Evolutionary conservation across 306 rosid species (phyloP).

Genomic region (Corylus avellana): DNA sequence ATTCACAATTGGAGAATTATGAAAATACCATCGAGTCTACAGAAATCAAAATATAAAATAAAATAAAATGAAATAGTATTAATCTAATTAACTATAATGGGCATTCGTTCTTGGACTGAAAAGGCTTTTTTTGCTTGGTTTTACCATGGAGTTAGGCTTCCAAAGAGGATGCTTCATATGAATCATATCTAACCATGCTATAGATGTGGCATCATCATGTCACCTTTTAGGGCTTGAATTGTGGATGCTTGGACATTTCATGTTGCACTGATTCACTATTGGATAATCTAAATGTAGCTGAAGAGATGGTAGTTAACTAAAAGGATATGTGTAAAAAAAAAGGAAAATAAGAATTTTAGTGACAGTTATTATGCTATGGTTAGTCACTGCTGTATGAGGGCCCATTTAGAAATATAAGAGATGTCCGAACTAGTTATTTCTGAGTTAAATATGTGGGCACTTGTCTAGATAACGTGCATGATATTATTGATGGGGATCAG

Average conservation of each 20-base stretch:
- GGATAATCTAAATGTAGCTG: neutral
- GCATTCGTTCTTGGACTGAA: neutral
- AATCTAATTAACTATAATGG: neutral
- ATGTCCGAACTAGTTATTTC: neutral
- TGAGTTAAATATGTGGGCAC: neutral
- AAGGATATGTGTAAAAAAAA: neutral
- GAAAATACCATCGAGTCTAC: neutral
- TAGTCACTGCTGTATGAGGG: constrained; percentile 1
- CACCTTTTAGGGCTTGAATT: neutral
- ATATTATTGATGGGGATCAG: neutral
- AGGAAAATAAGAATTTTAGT: neutral
- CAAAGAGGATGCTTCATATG: neutral
- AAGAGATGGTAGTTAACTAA: neutral
- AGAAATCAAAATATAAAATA: neutral
- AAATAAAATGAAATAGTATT: neutral
- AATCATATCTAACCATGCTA: neutral
- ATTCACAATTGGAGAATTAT: neutral
- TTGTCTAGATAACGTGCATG: neutral
- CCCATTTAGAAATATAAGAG: neutral
- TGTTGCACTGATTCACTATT: neutral
- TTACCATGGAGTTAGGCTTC: neutral
- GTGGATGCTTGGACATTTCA: neutral
- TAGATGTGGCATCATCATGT: neutral
- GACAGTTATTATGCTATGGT: neutral
- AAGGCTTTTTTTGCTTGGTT: neutral